Evolutionary conservation across 805 yeast species (phyloP), one percentile per base, ranked within the genome.

Genomic region (Maudiozyma pseudohumilis): DNA sequence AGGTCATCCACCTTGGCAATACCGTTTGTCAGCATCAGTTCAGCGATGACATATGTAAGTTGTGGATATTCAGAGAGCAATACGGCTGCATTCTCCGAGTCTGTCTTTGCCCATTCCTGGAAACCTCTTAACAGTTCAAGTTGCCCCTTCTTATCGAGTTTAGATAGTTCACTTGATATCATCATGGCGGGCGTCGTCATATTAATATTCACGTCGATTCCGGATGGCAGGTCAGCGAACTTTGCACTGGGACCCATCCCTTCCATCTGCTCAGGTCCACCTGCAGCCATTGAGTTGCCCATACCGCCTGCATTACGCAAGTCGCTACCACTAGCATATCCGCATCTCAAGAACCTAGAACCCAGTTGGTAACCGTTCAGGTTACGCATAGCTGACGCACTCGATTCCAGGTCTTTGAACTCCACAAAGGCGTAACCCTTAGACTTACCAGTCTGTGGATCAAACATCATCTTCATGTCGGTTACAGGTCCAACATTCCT

Each of bases 381-480:
- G 61, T 89, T 89, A 44, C 96, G 66, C 20, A 87, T 94, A 0
- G 97, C 96, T 15, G 89, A 77, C 2, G 84, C 76, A 5, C 96
- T 95, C 0, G 95, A 82, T 49, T 84, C 95, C 10, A 73, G 64
- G 56, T 89, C 94, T 34, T 70, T 72, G 56, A 82, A 89, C 49
- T 82, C 88, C 13, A 89, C 80, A 50, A 83, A 84, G 4, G 95
- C 95, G 53, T 77, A 84, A 2, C 96, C 96, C 58, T 81, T 86
- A 7, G 95, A 84, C 52, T 77, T 79, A 2, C 96, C 96, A 0
- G 95, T 87, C 38, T 77, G 78, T 31, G 83, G 79, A 56, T 89
- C 96, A 55, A 88, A 85, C 57, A 85, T 70, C 52, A 89, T 69
- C 54, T 80, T 78, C 41, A 85, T 64, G 39, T 73, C 75, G 19